These are phyloP conservation scores for Botrytis pseudocinerea DNA, from an alignment of 2,329 filamentous ascomycete species.

Conservation along the genomic window DNA sequence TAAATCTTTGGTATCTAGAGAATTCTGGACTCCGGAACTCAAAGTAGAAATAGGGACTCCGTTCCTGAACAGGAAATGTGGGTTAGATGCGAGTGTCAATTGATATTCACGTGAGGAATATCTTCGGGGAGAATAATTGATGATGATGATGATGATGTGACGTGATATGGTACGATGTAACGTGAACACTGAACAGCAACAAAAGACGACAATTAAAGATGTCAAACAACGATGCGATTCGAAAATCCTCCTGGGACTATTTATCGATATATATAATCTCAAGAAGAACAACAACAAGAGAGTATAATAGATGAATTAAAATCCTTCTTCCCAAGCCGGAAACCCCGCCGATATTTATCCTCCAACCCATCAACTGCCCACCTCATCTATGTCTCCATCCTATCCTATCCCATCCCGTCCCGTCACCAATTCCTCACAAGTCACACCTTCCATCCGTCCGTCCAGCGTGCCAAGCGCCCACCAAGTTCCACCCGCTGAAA, in stretches of 20 bases:
- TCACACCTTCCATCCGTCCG: not conserved
- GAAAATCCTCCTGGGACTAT: not conserved
- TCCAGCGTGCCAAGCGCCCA: not conserved
- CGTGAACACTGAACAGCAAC: not conserved
- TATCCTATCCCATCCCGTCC: not conserved
- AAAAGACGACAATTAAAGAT: not conserved
- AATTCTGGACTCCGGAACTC: conserved; percentile 1
- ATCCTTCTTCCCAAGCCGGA: not conserved
- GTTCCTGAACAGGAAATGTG: conserved; percentile 8
- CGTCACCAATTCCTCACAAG: not conserved
- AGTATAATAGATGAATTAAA: not conserved
- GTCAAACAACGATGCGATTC: not conserved
- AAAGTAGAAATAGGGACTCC: conserved; percentile 2
- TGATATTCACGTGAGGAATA: conserved; percentile 8
- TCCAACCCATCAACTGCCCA: conserved; percentile 1
- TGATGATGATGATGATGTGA: not conserved
- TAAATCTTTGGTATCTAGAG: not conserved
- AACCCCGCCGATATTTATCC: not conserved
- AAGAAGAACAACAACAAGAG: not conserved
- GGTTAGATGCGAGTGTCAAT: not conserved
- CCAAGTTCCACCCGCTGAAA: conserved; percentile 1
- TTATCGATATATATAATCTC: not conserved
- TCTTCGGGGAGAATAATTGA: not conserved
- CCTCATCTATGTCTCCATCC: not conserved
- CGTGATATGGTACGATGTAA: not conserved